phyloP scores from a whole-genome alignment of 1,284 basidiomycete genomes.

The Grifola frondosa region DNA sequence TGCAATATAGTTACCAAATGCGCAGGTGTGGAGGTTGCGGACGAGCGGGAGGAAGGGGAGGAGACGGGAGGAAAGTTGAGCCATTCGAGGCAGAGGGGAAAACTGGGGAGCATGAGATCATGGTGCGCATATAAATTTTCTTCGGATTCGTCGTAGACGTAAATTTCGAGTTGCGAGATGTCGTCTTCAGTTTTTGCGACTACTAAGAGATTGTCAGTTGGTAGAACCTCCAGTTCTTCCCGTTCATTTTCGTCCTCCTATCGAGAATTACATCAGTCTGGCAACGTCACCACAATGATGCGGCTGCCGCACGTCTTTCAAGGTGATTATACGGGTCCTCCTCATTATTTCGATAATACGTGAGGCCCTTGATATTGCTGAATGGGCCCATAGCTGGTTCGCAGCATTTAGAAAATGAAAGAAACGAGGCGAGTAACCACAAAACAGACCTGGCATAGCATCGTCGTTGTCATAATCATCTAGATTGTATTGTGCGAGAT shows the following conservation, averaged over 20 bases:
- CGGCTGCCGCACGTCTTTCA: conserved; percentile 90
- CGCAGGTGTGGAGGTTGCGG: conserved; percentile 37
- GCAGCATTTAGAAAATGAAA: conserved; percentile 2
- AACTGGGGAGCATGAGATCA: conserved; percentile 96
- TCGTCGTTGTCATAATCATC: conserved; percentile 93
- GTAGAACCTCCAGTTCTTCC: conserved; percentile 86
- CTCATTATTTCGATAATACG: conserved; percentile 88
- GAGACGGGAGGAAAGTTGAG: conserved; percentile 86
- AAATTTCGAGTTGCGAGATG: conserved; percentile 93
- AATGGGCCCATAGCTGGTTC: conserved; percentile 80
- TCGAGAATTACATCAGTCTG: conserved; percentile 29
- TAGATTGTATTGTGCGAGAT: conserved; percentile 89
- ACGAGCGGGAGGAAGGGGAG: conserved; percentile 38
- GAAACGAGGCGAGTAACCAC: neutral
- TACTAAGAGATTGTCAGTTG: conserved; percentile 91
- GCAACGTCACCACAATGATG: too few relatives aligned
- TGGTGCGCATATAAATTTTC: conserved; percentile 97
- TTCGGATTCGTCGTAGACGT: conserved; percentile 90
- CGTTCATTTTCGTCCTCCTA: conserved; percentile 84
- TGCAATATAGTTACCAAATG: conserved; percentile 89
- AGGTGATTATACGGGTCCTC: conserved; percentile 97
- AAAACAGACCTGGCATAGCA: conserved; percentile 54
- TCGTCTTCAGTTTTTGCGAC: conserved; percentile 97
- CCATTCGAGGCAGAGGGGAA: conserved; percentile 99
- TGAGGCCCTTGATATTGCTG: conserved; percentile 93